Conservation (phyloP, 495 filamentous ascomycete species). For the Achaetomiella virescens region DNA sequence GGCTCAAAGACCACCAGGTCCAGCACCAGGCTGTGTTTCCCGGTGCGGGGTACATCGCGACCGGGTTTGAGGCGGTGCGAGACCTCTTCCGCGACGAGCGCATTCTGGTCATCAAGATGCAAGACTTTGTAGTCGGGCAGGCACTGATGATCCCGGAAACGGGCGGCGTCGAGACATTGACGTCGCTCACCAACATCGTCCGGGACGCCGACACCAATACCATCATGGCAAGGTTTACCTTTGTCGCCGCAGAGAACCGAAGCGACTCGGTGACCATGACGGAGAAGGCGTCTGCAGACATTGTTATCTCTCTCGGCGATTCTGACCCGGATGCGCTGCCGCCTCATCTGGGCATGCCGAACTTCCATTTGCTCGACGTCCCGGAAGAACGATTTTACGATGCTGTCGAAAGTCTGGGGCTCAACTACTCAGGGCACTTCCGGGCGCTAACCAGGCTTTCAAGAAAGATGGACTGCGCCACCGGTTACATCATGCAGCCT, state of each 20-base stretch:
- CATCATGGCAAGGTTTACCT: neutral
- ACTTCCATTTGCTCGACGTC: neutral
- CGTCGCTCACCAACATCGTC: constrained; percentile 9
- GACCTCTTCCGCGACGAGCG: neutral
- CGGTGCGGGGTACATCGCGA: constrained; percentile 43
- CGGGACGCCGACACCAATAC: no score
- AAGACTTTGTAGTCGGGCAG: constrained; percentile 11
- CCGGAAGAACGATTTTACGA: neutral
- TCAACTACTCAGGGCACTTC: constrained; percentile 2
- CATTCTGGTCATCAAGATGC: constrained; percentile 16
- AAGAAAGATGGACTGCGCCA: neutral
- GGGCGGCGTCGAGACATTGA: constrained; percentile 16
- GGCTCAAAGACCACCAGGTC: constrained; percentile 40
- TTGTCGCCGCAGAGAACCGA: neutral
- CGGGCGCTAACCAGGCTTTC: neutral
- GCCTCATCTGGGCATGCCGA: neutral
- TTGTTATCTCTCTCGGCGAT: neutral
- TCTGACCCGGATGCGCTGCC: neutral
- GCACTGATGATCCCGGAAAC: constrained; percentile 9
- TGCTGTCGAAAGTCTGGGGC: neutral
- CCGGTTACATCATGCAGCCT: neutral
- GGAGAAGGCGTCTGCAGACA: neutral
- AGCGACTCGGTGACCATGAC: neutral
- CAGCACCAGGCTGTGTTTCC: constrained; percentile 46
- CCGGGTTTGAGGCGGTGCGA: constrained; percentile 40